phyloP scores from a whole-genome alignment of 2,329 filamentous ascomycete genomes.

The Graphilbum sp. region DNA sequence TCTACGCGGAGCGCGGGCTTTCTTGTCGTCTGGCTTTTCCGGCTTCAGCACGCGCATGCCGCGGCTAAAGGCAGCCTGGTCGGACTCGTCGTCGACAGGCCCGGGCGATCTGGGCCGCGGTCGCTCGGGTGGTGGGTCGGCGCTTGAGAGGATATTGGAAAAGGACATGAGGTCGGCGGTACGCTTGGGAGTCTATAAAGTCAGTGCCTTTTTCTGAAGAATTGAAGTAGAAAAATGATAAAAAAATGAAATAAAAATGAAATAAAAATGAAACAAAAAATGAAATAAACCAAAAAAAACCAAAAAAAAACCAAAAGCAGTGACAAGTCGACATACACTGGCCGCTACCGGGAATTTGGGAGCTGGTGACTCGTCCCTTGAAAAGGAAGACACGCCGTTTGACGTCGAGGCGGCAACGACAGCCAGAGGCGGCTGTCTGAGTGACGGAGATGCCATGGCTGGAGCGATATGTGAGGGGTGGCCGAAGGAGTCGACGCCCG shows the following conservation, averaged over 20 bases:
- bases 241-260: neutral
- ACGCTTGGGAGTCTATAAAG: slow-evolving; percentile 48
- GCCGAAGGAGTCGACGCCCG: too few relatives aligned
- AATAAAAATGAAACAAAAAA: neutral
- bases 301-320: neutral
- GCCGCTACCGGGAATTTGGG: slow-evolving; percentile 23
- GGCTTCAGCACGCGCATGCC: slow-evolving; percentile 9
- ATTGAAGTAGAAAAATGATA: too few relatives aligned
- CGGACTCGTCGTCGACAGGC: slow-evolving; percentile 6
- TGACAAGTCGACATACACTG: slow-evolving; percentile 16
- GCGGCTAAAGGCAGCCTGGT: slow-evolving; percentile 1
- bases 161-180: slow-evolving; percentile 86
- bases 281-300: neutral
- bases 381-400: slow-evolving; percentile 23
- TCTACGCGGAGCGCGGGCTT: slow-evolving; percentile 5
- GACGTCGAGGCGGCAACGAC: slow-evolving; percentile 17
- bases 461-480: slow-evolving; percentile 23
- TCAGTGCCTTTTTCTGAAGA: too few relatives aligned
- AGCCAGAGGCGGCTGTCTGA: slow-evolving; percentile 25
- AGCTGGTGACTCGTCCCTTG: slow-evolving; percentile 23
- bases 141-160: slow-evolving; percentile 77
- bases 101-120: slow-evolving; percentile 29
- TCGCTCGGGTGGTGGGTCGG: slow-evolving; percentile 44
- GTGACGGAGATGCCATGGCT: slow-evolving; percentile 30
- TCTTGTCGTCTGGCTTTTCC: slow-evolving; percentile 11